phyloP scores from a whole-genome alignment of 306 rosid genomes.

The Fagus crenata region DNA sequence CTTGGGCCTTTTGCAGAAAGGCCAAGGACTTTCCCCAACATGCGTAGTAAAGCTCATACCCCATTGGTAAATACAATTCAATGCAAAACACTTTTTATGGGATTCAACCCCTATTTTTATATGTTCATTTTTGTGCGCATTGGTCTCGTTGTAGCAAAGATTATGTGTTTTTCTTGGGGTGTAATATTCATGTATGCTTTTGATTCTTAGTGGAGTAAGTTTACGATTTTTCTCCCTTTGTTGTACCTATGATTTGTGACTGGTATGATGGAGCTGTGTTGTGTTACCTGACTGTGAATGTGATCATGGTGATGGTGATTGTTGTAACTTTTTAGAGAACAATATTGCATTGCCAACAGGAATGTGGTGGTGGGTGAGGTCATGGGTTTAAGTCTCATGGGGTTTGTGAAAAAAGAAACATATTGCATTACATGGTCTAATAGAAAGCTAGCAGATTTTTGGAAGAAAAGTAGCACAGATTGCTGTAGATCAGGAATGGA shows the following conservation, averaged over 20 bases:
- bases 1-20: constrained; percentile 73
- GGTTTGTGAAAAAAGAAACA: neutral
- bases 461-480: neutral
- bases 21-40: constrained; percentile 82
- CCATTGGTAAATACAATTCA: constrained; percentile 58
- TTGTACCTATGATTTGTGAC: neutral
- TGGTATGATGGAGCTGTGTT: neutral
- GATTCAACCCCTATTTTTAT: no score
- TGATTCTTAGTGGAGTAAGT: neutral
- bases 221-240: neutral
- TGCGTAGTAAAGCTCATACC: constrained; percentile 82
- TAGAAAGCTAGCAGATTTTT: neutral
- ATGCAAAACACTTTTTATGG: no score
- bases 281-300: neutral
- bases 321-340: neutral
- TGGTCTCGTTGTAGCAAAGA: neutral
- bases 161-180: neutral
- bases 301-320: neutral
- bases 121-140: neutral
- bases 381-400: neutral
- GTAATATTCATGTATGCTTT: neutral
- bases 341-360: neutral
- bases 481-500: neutral
- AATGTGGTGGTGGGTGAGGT: neutral
- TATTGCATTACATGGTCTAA: neutral